These are phyloP conservation scores for Aspergillus texensis DNA, from an alignment of 2,329 filamentous ascomycete genomes.

Conservation along the genomic window DNA sequence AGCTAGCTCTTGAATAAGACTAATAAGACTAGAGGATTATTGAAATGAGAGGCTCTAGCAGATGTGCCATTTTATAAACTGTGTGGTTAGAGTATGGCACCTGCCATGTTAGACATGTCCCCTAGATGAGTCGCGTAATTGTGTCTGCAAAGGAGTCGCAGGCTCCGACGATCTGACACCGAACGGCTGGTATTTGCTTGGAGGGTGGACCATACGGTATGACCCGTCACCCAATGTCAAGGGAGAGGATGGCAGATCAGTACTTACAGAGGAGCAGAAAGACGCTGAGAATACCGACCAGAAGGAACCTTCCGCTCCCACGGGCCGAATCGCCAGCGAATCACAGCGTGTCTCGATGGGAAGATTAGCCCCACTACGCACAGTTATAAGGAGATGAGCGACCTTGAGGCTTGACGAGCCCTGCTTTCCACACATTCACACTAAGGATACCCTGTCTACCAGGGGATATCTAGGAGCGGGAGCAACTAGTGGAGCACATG, in stretches of 20 bases:
- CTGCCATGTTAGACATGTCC: not conserved
- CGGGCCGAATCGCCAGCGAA: conserved; percentile 20
- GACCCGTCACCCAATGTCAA: not conserved
- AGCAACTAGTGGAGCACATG: not conserved
- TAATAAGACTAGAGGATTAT: too few species aligned
- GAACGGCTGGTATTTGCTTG: conserved; percentile 1
- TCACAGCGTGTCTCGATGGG: not conserved
- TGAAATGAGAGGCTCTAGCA: too few species aligned
- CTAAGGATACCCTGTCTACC: not conserved
- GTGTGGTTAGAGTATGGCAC: not conserved
- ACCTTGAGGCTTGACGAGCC: not conserved
- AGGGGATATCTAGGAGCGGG: not conserved
- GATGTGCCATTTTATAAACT: too few species aligned
- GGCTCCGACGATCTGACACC: not conserved
- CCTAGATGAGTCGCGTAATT: not conserved
- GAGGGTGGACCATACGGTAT: not conserved
- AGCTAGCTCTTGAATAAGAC: too few species aligned
- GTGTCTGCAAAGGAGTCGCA: not conserved
- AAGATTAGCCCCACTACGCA: conserved; percentile 7
- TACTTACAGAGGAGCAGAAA: not conserved
- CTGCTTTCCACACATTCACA: not conserved
- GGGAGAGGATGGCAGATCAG: not conserved
- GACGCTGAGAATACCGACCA: conserved; percentile 10
- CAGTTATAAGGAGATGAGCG: not conserved
- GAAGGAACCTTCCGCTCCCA: conserved; percentile 13